These are phyloP conservation scores for Penicillium griseofulvum DNA, from an alignment of 2,329 filamentous ascomycete genomes.

Conservation along the genomic window DNA sequence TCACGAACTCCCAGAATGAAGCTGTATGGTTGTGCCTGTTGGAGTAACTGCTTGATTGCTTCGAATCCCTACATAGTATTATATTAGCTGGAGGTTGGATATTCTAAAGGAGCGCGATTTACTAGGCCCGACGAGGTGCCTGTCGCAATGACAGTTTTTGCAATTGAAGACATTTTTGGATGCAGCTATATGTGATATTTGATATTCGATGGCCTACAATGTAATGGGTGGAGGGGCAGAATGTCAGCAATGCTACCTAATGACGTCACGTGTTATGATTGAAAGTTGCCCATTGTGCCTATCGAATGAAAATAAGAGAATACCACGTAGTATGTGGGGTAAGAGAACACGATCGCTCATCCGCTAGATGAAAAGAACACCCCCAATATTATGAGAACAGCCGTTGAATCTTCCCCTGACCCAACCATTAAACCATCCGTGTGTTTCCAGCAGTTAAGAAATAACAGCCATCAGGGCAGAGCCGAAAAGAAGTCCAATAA, in stretches of 20 bases:
- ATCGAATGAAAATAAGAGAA: background rate
- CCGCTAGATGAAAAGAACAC: background rate
- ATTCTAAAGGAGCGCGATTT: background rate
- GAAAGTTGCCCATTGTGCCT: background rate
- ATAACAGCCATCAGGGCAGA: constrained; percentile 30
- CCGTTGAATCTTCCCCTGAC: background rate
- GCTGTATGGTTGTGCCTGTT: constrained; percentile 20
- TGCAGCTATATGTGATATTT: background rate
- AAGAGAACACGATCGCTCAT: background rate
- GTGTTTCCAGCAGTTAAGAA: constrained; percentile 18
- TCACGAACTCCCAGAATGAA: constrained; percentile 26
- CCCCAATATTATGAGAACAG: background rate
- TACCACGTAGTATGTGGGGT: background rate
- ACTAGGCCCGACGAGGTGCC: constrained; percentile 23
- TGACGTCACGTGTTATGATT: background rate
- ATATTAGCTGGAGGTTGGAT: background rate
- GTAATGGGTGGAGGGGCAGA: background rate
- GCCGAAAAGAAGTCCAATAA: constrained; percentile 33
- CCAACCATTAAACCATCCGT: background rate
- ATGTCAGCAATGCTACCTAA: background rate
- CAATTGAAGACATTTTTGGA: constrained; percentile 11
- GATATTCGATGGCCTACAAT: background rate
- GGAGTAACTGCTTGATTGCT: constrained; percentile 24
- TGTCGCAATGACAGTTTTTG: constrained; percentile 21
- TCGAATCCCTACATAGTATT: constrained; percentile 22